Evolutionary conservation across 176 grass and related monocot species (phyloP).

Genomic region (Tillandsia fasciculata): DNA sequence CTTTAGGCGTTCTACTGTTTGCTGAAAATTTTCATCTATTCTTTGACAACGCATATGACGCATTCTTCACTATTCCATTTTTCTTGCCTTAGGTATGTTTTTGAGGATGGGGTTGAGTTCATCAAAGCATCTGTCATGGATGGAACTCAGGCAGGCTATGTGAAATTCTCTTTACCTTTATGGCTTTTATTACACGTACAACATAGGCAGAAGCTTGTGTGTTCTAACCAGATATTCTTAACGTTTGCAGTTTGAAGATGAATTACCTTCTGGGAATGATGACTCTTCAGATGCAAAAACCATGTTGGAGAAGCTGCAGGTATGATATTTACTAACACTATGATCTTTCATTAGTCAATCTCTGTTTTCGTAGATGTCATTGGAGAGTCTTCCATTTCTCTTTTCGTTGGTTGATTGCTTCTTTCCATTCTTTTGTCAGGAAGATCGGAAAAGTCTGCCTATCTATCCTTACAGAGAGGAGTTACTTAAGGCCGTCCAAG

Average conservation of each 20-base stretch:
- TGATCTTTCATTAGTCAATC: background rate
- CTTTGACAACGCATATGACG: background rate
- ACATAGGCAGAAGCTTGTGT: background rate
- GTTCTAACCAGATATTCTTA: background rate
- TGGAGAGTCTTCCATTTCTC: background rate
- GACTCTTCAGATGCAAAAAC: conserved; percentile 43
- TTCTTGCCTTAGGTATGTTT: conserved; percentile 59
- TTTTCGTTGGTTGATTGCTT: conserved; percentile 4
- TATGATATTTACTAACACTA: conserved; percentile 11
- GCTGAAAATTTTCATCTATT: background rate
- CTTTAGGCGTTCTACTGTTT: background rate
- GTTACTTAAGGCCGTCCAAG: conserved; percentile 60
- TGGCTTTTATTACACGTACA: conserved; percentile 12
- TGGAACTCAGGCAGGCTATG: conserved; percentile 45
- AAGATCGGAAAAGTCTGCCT: conserved; percentile 86
- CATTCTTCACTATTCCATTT: conserved; percentile 8
- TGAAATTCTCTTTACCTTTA: conserved; percentile 1
- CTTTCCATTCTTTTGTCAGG: conserved; percentile 26
- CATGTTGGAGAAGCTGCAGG: conserved; percentile 67
- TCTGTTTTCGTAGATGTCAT: background rate
- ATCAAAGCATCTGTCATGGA: conserved; percentile 81
- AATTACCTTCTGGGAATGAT: conserved; percentile 33
- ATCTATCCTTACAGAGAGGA: conserved; percentile 81
- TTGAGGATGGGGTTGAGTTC: conserved; percentile 87
- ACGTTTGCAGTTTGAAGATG: conserved; percentile 43